phyloP scores from a whole-genome alignment of 139 green algal species.

The Pleodorina starrii region DNA sequence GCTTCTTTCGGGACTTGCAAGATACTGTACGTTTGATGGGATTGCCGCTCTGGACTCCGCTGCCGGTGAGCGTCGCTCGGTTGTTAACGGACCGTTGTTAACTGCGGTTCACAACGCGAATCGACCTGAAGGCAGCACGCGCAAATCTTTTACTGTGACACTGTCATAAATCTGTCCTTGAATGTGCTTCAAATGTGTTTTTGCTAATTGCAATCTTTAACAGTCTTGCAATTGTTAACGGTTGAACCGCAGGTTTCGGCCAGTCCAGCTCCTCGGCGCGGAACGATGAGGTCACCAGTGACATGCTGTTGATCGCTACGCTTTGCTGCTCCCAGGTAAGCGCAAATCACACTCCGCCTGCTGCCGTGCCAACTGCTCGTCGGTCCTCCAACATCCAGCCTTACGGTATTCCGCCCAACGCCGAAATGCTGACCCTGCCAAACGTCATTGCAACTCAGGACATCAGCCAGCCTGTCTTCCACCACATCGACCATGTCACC shows the following conservation, averaged over 20 bases:
- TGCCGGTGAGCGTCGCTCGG: background rate
- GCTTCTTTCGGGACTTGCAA: background rate
- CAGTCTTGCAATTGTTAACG: background rate
- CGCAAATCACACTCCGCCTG: too few species aligned
- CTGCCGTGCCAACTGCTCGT: too few species aligned
- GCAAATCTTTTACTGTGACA: background rate
- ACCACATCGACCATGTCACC: background rate
- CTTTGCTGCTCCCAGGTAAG: background rate
- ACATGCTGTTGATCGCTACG: constrained; percentile 35
- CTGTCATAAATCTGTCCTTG: background rate
- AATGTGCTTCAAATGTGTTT: too few species aligned
- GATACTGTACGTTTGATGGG: background rate
- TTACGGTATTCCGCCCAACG: too few species aligned
- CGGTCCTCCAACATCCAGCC: too few species aligned
- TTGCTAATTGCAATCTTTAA: background rate
- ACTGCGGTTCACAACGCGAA: background rate
- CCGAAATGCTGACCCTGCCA: too few species aligned
- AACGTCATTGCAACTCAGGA: background rate
- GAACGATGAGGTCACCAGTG: background rate
- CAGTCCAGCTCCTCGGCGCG: background rate
- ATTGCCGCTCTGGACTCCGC: background rate
- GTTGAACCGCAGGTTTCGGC: background rate
- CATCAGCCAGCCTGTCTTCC: background rate
- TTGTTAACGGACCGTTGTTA: constrained; percentile 4
- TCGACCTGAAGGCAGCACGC: too few species aligned